Base-by-base conservation (phyloP, 495 filamentous ascomycete genomes). In the Ascodesmis nigricans region DNA sequence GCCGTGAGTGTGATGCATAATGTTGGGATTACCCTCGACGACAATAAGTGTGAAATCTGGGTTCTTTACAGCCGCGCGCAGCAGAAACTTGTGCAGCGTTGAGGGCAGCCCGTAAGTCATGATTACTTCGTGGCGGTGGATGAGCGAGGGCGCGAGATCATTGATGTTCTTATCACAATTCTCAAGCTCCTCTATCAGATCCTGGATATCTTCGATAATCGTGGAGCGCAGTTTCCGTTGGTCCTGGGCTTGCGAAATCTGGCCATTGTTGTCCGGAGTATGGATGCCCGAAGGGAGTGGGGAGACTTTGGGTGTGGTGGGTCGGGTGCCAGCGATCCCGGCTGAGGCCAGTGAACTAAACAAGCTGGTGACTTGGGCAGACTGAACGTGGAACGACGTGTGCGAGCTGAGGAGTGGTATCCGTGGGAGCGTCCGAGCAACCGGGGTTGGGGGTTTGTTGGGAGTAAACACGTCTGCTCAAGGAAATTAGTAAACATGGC, bases 321-420 rank as follows among this genome's bases (percentile, higher is more conserved):
- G n/a, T n/a, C n/a, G n/a, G n/a, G n/a, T n/a, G n/a, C n/a, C n/a
- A n/a, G n/a, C n/a, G n/a, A n/a, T n/a, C n/a, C n/a, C n/a, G n/a
- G n/a, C n/a, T n/a, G n/a, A n/a, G n/a, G n/a, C n/a, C n/a, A n/a
- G n/a, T n/a, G n/a, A n/a, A 33, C 42, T 46, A 19, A 50, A 50
- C 20, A 50, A 30, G 11, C 46, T 38, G n/a, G 46, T 49, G 19
- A 49, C 29, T 11, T 43, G 36, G 13, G 28, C 15, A 1, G 33
- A 32, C 9, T 27, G 29, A 20, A 61, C 56, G 7, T 64, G 59
- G 33, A 73, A 65, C 0, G 71, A 67, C 1, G 62, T 62, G 13
- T 65, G 58, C 0, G 67, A 57, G 2, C 61, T 50, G 0, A 64
- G 36, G 7, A 78, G 50, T 15, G 64, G 55, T 18, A 69, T n/a